Evolutionary conservation across 1,139 yeast genomes (phyloP), one percentile per base, ranked within the genome.

Genomic region (Candida labiduridarum): DNA sequence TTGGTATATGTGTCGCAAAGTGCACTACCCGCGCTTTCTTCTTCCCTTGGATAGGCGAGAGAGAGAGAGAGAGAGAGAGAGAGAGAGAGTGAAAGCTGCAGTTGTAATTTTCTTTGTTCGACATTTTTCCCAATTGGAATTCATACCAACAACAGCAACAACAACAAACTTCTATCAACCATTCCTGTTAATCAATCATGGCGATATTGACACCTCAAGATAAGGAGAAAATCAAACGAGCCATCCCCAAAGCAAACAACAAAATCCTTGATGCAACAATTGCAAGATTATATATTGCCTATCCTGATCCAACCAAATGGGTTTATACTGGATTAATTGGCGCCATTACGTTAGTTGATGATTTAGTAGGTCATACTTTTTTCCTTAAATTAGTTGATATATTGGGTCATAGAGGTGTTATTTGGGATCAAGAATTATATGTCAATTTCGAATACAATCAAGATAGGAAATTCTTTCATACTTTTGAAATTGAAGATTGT

Each of bases 371-470:
- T 3, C 94, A 92, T 68, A 90, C 97, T 0, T 92, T 88, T 65
- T 94, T 91, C 66, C 76, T 94, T 48, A 94, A 94, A 65, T 66
- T 94, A 51, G 96, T 94, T 10, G 99, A 94, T 62, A 83, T 94
- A 41, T 66, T 76, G 40, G 96, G 96, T 10, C 82, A 83, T 55
- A 75, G 89, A 40, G 98, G 98, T 16, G 96, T 94, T 1, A 58
- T 94, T 0, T 94, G 99, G 99, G 99, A 94, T 67, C 99, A 94
- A 67, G 99, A 94, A 66, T 69, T 94, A 45, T 94, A 89, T 64
- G 85, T 90, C 9, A 87, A 89, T 60, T 91, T 94, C 65, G 87
- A 85, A 57, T 94, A 94, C 68, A 82, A 88, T 64, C 98, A 94
- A 68, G 99, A 94, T 66, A 80, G 99, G 25, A 85, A 96, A 47